phyloP scores from a whole-genome alignment of 495 filamentous ascomycete species.

The Trichoderma erinaceum region DNA sequence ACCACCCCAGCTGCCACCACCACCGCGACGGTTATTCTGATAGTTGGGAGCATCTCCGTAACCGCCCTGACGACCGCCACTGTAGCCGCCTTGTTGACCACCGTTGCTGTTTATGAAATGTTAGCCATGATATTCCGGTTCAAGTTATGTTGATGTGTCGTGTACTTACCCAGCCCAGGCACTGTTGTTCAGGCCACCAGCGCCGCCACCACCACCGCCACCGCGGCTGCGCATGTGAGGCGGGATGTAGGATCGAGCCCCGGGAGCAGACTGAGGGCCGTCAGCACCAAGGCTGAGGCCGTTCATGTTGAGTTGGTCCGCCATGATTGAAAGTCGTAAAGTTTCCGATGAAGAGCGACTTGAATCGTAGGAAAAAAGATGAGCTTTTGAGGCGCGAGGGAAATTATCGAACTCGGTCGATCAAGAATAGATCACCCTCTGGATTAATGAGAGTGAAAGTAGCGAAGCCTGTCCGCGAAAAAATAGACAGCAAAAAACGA shows the following conservation, averaged over 20 bases:
- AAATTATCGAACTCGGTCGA: conserved; percentile 5
- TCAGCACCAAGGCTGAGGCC: conserved; percentile 65
- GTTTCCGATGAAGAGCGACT: conserved; percentile 8
- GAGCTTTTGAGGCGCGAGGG: conserved; percentile 8
- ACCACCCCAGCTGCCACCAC: conserved; percentile 66
- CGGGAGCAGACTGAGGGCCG: conserved; percentile 55
- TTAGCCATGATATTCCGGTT: not conserved
- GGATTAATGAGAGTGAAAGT: conserved; percentile 15
- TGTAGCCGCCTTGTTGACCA: conserved; percentile 32
- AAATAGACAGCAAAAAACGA: conserved; percentile 22
- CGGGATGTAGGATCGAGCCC: conserved; percentile 79
- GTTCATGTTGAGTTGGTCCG: conserved; percentile 90
- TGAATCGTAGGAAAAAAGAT: not conserved
- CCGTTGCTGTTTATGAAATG: not conserved
- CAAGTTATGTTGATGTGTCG: not conserved
- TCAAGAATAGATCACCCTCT: conserved; percentile 4
- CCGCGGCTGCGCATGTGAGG: conserved; percentile 72
- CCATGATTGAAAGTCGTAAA: conserved; percentile 52
- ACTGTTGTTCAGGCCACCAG: conserved; percentile 50
- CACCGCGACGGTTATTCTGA: conserved; percentile 45
- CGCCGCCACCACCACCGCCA: conserved; percentile 26
- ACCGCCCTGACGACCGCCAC: conserved; percentile 48
- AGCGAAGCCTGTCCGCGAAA: not conserved
- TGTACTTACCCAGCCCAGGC: conserved; percentile 57
- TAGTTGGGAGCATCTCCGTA: conserved; percentile 14